A percentile compares a stretch with the other conserved stretches of the same genome.
phyloP scores from a whole-genome alignment of 208 protist genomes.

The Acanthamoeba sp. region DNA sequence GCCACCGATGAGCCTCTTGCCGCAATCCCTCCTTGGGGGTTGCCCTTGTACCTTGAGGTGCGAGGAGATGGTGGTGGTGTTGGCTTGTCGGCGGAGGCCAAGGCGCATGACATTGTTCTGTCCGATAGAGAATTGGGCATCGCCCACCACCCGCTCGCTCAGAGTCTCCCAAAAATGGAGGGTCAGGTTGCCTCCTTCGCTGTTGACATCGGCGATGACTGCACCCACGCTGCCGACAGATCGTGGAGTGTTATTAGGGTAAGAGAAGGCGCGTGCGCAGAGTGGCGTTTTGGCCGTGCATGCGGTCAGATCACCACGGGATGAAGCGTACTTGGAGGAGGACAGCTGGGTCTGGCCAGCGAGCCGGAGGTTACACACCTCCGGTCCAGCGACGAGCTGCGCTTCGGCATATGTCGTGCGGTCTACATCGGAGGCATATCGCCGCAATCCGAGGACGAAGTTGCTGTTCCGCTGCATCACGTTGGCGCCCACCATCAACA shows the following conservation, averaged over 20 bases:
- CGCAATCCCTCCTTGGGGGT: too few species aligned
- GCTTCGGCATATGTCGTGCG: constrained; percentile 31
- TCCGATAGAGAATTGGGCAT: constrained; percentile 58
- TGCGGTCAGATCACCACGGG: too few species aligned
- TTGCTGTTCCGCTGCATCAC: constrained; percentile 24
- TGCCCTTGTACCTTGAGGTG: constrained; percentile 66
- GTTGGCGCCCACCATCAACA: neutral
- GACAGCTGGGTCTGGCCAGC: constrained; percentile 17
- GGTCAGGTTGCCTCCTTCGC: constrained; percentile 14
- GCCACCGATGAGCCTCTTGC: too few species aligned
- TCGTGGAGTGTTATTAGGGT: too few species aligned
- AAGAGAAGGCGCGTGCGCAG: too few species aligned
- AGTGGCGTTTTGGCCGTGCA: too few species aligned
- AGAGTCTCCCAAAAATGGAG: constrained; percentile 60
- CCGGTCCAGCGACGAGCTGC: constrained; percentile 41
- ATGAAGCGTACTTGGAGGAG: constrained; percentile 41
- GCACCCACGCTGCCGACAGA: neutral
- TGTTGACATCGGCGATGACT: constrained; percentile 7
- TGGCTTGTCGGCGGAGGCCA: constrained; percentile 41
- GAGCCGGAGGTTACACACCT: constrained; percentile 31
- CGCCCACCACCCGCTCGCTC: constrained; percentile 57
- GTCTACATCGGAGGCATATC: constrained; percentile 11
- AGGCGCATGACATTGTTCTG: constrained; percentile 45
- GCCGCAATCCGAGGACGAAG: constrained; percentile 25
- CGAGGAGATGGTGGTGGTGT: constrained; percentile 55